A percentile compares a stretch with the other conserved stretches of the same genome.
Evolutionary conservation across 1,139 yeast genomes (phyloP).

Genomic region (Magnusiomyces suaveolens): DNA sequence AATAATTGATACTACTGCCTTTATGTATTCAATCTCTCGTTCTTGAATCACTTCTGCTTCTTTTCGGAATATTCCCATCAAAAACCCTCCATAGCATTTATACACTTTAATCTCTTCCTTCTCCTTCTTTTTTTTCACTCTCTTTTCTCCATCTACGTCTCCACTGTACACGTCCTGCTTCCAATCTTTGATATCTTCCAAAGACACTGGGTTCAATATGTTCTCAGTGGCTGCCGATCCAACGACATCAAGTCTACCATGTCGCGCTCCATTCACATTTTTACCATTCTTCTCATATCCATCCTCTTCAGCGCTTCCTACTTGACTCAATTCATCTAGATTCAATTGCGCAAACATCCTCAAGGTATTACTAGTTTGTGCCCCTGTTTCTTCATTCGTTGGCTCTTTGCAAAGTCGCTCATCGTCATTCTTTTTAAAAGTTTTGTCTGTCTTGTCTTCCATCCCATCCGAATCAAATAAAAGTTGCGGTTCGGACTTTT

Average conservation of each 20-base stretch:
- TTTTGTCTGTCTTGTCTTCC: no score
- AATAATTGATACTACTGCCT: slow-evolving; percentile 27
- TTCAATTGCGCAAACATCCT: not conserved
- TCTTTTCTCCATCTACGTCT: not conserved
- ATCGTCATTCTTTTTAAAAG: no score
- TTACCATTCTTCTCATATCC: not conserved
- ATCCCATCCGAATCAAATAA: not conserved
- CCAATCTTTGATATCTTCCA: not conserved
- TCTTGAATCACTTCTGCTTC: slow-evolving; percentile 32
- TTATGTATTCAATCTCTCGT: slow-evolving; percentile 41
- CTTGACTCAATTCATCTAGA: not conserved
- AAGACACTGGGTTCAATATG: not conserved
- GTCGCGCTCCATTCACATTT: not conserved
- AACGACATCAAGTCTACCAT: not conserved
- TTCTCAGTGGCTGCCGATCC: not conserved
- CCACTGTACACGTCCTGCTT: not conserved
- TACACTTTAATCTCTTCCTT: slow-evolving; percentile 29
- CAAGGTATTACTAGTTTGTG: not conserved
- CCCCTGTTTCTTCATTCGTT: not conserved
- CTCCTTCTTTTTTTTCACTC: slow-evolving; percentile 2
- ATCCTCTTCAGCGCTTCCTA: no score
- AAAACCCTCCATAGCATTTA: slow-evolving; percentile 48
- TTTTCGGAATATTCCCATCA: slow-evolving; percentile 44
- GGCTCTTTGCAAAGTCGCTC: no score
- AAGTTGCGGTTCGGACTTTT: slow-evolving; percentile 2